Base-by-base conservation (phyloP, 1,284 basidiomycete genomes). In the Trametes pubescens region DNA sequence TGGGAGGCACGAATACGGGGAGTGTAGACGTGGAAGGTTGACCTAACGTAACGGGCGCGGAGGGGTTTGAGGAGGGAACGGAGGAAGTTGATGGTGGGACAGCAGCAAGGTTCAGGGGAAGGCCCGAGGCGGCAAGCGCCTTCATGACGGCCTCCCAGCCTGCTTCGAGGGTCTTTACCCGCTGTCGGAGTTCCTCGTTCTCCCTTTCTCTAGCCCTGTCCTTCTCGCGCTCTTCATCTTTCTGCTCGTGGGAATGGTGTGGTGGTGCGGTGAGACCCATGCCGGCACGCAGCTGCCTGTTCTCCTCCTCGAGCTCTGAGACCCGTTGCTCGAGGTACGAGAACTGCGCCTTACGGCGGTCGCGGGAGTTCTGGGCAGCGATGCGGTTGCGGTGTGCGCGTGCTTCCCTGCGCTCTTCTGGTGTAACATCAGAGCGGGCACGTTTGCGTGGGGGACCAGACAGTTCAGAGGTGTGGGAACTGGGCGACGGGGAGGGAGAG, bases 281-380 rank as follows among this genome's bases (percentile, higher is more conserved):
- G 66, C 78, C 77, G 24, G 78, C 75, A 51, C 81, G 78, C 24
- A 83, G 76, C 52, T 78, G 77, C 58, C 76, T 72, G 74, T 83
- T 83, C 75, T 83, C 82, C 44, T 78, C 76, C 72, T 82, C 80
- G 54, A 83, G 80, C 72, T 81, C 77, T 51, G 74, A 73, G 10
- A 83, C 81, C 18, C 80, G 79, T 13, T 66, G 73, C 71, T 81
- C 79, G 71, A 81, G 76, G 68, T 82, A 81, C 9, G 79, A 38
- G 74, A 88, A 93, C 66, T 94, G 91, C 26, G 87, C 89, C 75
- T 94, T 94, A 62, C 91, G 84, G 68, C 89, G 83, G 79, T 94
- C 92, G 59, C 92, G 88, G 26, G 89, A 91, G 80, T 93, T 91
- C 80, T 93, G 92, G 10, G 92, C 92, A 11, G 92, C 92, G 75